phyloP scores from a whole-genome alignment of 1,284 basidiomycete species.

The Cryptococcus neoformans region DNA sequence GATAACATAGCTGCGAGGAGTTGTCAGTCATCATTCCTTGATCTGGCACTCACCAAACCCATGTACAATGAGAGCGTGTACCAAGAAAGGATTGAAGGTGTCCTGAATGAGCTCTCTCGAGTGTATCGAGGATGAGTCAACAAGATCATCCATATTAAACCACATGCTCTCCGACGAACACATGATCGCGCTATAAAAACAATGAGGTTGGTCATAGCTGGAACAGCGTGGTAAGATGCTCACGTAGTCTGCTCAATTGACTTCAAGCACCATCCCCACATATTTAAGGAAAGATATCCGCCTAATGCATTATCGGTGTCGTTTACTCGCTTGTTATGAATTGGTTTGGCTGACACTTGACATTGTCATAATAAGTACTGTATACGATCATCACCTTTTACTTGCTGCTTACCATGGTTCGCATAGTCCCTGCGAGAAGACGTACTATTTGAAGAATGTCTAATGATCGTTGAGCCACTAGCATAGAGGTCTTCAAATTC shows the following conservation, averaged over 20 bases:
- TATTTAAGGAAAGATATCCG: constrained; percentile 16
- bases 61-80: constrained; percentile 20
- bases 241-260: background rate
- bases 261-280: constrained; percentile 32
- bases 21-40: background rate
- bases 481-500: constrained; percentile 8
- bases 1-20: constrained; percentile 17
- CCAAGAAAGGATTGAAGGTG: constrained; percentile 16
- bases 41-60: constrained; percentile 13
- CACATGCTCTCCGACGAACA: constrained; percentile 19
- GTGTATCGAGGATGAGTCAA: background rate
- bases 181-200: constrained; percentile 2
- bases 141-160: constrained; percentile 17
- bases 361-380: too few species aligned
- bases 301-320: background rate
- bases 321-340: too few species aligned
- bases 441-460: background rate
- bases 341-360: too few species aligned
- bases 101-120: constrained; percentile 3
- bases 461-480: constrained; percentile 1
- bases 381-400: too few species aligned
- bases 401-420: too few species aligned
- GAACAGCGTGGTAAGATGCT: background rate
- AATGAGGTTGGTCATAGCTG: background rate
- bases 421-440: too few species aligned